Percentiles rank a stretch among this genome's conserved stretches.
phyloP scores from a whole-genome alignment of 2,329 filamentous ascomycete genomes.

The Aspergillus flavus region DNA sequence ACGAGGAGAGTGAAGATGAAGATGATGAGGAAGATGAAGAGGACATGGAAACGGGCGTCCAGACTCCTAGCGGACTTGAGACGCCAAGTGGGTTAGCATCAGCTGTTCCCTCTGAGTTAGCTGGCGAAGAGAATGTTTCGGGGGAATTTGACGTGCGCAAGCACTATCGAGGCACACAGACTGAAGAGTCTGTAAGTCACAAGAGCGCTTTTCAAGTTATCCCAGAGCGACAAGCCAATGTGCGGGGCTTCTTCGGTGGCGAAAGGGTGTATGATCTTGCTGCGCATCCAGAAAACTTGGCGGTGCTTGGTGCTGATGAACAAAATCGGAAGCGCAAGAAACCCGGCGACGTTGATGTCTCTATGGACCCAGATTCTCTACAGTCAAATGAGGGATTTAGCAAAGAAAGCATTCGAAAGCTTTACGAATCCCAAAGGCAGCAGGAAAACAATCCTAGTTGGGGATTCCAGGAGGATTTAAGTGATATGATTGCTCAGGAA shows the following conservation, averaged over 20 bases:
- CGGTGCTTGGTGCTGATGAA: conserved; percentile 79
- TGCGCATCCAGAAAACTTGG: conserved; percentile 60
- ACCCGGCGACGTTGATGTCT: conserved; percentile 91
- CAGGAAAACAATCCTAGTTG: conserved; percentile 69
- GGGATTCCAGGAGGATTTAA: conserved; percentile 85
- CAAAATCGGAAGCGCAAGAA: conserved; percentile 86
- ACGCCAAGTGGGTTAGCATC: conserved; percentile 81
- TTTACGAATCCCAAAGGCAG: conserved; percentile 74
- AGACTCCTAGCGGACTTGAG: conserved; percentile 71
- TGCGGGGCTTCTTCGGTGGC: conserved; percentile 93
- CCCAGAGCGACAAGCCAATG: conserved; percentile 80
- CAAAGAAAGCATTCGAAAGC: conserved; percentile 78
- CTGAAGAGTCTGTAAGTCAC: conserved; percentile 74
- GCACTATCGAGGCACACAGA: conserved; percentile 79
- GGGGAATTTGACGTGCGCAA: conserved; percentile 93
- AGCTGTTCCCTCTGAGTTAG: conserved; percentile 77
- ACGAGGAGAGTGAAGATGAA: conserved; percentile 68
- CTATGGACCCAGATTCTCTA: conserved; percentile 82
- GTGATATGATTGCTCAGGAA: conserved; percentile 94
- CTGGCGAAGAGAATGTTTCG: conserved; percentile 72
- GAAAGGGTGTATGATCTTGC: conserved; percentile 90
- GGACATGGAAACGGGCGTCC: conserved; percentile 58
- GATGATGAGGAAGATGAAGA: conserved; percentile 65
- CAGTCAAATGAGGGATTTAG: conserved; percentile 73
- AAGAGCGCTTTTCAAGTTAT: conserved; percentile 86